Percentiles rank a stretch among this genome's conserved stretches.
Evolutionary conservation across 2,329 filamentous ascomycete species (phyloP).

Genomic region (Nemania sp.): DNA sequence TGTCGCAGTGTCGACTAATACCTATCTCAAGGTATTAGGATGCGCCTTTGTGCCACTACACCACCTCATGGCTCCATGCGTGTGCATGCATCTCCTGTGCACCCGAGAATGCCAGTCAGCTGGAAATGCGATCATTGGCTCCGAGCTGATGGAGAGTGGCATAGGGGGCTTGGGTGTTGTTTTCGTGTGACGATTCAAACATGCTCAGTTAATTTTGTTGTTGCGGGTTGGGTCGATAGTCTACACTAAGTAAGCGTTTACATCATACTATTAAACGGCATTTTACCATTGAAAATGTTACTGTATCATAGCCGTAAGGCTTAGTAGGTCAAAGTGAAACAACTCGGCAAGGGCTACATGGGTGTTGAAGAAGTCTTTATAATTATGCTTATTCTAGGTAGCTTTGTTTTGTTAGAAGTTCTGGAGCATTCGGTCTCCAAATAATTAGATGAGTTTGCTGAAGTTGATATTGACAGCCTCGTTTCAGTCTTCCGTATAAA

Average conservation of each 20-base stretch:
- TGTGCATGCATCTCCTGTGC: slow-evolving; percentile 21
- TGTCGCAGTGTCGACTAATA: too few relatives aligned
- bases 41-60: slow-evolving; percentile 20
- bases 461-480: too few relatives aligned
- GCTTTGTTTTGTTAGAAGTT: too few relatives aligned
- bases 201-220: slow-evolving; percentile 18
- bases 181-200: slow-evolving; percentile 9
- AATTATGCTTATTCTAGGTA: too few relatives aligned
- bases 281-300: slow-evolving; percentile 3
- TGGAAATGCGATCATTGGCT: slow-evolving; percentile 30
- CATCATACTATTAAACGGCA: slow-evolving; percentile 2
- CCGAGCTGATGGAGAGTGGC: slow-evolving; percentile 29
- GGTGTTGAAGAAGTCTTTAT: too few relatives aligned
- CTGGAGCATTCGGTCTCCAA: too few relatives aligned
- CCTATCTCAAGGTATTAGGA: slow-evolving; percentile 18
- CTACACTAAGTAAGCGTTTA: too few relatives aligned
- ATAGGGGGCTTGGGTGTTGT: slow-evolving; percentile 17
- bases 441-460: too few relatives aligned
- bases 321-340: slow-evolving; percentile 14
- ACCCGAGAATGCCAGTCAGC: slow-evolving; percentile 26
- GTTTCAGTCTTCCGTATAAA: too few relatives aligned
- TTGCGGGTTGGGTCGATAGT: too few relatives aligned
- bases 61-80: slow-evolving; percentile 23
- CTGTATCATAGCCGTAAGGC: slow-evolving; percentile 10
- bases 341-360: not conserved